Percentiles rank a stretch among this genome's conserved stretches.
Conservation (phyloP, 495 filamentous ascomycete genomes). For the Xylaria grammica region DNA sequence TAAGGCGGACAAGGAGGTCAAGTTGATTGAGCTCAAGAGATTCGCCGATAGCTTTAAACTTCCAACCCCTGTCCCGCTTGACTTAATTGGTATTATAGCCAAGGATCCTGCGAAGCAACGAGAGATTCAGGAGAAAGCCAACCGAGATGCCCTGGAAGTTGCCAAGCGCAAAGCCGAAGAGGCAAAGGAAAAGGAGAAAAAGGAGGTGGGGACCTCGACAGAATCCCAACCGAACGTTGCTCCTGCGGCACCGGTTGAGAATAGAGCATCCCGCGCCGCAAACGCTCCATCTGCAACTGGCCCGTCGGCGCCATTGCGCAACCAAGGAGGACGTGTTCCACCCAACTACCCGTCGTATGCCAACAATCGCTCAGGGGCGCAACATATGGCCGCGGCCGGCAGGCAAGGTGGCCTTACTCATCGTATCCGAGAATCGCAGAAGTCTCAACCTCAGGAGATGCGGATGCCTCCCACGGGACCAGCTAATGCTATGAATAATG, state of each 20-base stretch:
- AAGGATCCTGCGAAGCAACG: conserved; percentile 94
- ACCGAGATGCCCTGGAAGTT: conserved; percentile 67
- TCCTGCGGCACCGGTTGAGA: conserved; percentile 28
- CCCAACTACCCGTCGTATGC: conserved; percentile 29
- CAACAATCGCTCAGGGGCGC: conserved; percentile 44
- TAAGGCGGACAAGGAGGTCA: conserved; percentile 84
- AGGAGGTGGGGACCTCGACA: conserved; percentile 38
- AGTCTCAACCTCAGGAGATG: conserved; percentile 50
- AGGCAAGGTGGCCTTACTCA: conserved; percentile 44
- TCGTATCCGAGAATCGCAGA: conserved; percentile 54
- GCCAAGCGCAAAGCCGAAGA: conserved; percentile 46
- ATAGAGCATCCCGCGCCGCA: conserved; percentile 34
- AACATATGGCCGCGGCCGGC: conserved; percentile 40
- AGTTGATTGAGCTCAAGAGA: conserved; percentile 91
- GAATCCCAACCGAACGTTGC: conserved; percentile 42
- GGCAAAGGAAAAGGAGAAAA: conserved; percentile 48
- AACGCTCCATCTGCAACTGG: conserved; percentile 28
- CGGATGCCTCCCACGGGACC: conserved; percentile 60
- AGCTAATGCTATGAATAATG: conserved; percentile 51
- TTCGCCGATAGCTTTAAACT: conserved; percentile 95
- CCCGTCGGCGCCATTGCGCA: conserved; percentile 33
- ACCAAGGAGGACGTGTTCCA: conserved; percentile 29
- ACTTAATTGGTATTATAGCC: conserved; percentile 92
- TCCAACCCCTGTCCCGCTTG: conserved; percentile 84
- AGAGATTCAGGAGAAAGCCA: conserved; percentile 85